phyloP scores from a whole-genome alignment of 768 basidiomycete species.

The Leucocoprinus leucothites region DNA sequence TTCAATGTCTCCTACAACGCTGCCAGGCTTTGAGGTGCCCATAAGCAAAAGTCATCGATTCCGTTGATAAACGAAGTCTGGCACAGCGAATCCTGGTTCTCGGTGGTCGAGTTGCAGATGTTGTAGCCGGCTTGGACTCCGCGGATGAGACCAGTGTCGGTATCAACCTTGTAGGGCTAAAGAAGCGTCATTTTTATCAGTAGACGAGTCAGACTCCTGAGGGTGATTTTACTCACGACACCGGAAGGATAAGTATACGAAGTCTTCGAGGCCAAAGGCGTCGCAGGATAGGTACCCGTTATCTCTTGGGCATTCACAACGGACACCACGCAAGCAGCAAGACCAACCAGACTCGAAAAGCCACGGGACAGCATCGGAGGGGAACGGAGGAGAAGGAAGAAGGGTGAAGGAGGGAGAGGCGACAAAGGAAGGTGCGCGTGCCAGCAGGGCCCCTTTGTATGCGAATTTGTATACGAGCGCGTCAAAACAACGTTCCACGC shows the following conservation, averaged over 20 bases:
- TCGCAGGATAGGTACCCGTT: constrained; percentile 32
- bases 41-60: constrained; percentile 66
- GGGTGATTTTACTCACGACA: constrained; percentile 28
- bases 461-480: no score
- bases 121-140: constrained; percentile 62
- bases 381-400: no score
- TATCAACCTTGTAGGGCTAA: constrained; percentile 34
- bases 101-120: constrained; percentile 63
- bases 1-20: constrained; percentile 66
- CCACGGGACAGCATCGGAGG: no score
- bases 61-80: constrained; percentile 60
- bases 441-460: no score
- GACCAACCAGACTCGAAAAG: no score
- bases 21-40: constrained; percentile 54
- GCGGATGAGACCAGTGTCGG: constrained; percentile 27
- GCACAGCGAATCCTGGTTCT: constrained; percentile 52
- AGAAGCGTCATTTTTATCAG: neutral
- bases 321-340: neutral
- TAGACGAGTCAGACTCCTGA: neutral
- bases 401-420: no score
- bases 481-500: no score
- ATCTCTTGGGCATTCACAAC: neutral
- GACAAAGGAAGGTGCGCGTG: no score
- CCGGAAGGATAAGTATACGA: constrained; percentile 36
- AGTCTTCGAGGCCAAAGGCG: constrained; percentile 38